Base-by-base conservation (phyloP, 2,329 filamentous ascomycete genomes). In the Ophiostoma himal-ulmi region DNA sequence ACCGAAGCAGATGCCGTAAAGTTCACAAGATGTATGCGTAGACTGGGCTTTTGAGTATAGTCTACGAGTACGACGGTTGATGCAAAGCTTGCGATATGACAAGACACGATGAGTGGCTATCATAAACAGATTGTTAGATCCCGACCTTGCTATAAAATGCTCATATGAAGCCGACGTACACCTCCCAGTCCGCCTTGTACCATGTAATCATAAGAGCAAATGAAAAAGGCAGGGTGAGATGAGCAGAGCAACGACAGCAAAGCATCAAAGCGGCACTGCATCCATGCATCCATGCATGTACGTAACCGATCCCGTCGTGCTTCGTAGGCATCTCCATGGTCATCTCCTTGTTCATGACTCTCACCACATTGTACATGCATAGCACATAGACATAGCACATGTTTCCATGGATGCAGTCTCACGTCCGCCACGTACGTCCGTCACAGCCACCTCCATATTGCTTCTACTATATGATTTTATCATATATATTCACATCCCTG, bases 371-470 rank as follows among this genome's bases (percentile, higher is more conserved):
- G 57, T 11, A 62, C 57, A 13, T 22, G 26, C 57, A 60, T 62
- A 62, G 13, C 57, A 62, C 57, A 62, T 30, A 30, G 30, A 30
- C 57, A 60, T 62, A 62, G 13, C 57, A 62, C 57, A 62, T 30
- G 26, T 62, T 17, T 62, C 26, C 57, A 62, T 62, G 26, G 57
- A 62, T 62, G 57, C 57, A 30, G 57, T 62, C 57, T 62, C 57
- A 62, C 57, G 26, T 30, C 26, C 54, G 26, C 54, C 54, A 60
- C 54, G 54, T 60, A 60, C 26, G 26, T 30, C 57, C 57, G 57
- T 20, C 57, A 62, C 57, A 62, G 57, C 57, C 57, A 62, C 26
- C 52, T 57, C 30, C 44, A 48, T 48, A 39, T 48, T 48, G 5
- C 6, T 48, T n/a, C 17, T 30, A 13, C 10, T 30, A 4, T 57